Base-by-base conservation (phyloP, 805 yeast species). In the Candida germanica region DNA sequence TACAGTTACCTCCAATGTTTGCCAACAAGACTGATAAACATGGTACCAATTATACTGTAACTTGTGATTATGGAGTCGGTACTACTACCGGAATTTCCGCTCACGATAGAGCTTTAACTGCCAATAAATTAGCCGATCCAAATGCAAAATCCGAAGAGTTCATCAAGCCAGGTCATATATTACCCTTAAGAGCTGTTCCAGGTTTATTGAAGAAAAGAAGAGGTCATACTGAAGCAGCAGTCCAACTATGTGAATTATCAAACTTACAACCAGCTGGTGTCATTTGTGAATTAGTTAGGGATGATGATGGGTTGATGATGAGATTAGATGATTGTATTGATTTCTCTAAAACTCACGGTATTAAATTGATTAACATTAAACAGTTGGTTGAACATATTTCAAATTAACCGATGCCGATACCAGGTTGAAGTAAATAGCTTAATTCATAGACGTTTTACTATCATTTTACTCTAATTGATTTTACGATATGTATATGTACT, bases 11-110 rank as follows among this genome's bases (percentile, higher is more conserved):
- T 29, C 72, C 85, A 34, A 83, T 93, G 93, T 61, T 79, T 36
- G 66, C 72, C 37, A 70, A 71, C 42, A 65, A 71, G 38, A 59
- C 67, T 5, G 98, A 93, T 56, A 79, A 95, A 56, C 97, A 93
- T 50, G 95, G 95, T 8, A 93, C 99, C 1, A 98, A 98, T 2
- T 93, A 93, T 63, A 93, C 98, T 1, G 79, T 93, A 32, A 87
- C 97, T 1, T 86, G 86, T 35, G 99, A 93, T 56, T 79, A 66
- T 44, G 79, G 75, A 23, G 83, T 83, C 39, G 96, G 95, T 23
- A 89, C 98, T 24, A 87, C 98, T 9, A 93, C 99, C 0, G 99
- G 99, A 9, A 93, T 93, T 33, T 83, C 95, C 17, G 97, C 98
- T 7, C 82, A 80, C 50, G 99, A 93, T 60, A 74, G 99, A 52